Conservation (phyloP, 2,329 filamentous ascomycete species). For the Phyllosticta citribraziliensis region DNA sequence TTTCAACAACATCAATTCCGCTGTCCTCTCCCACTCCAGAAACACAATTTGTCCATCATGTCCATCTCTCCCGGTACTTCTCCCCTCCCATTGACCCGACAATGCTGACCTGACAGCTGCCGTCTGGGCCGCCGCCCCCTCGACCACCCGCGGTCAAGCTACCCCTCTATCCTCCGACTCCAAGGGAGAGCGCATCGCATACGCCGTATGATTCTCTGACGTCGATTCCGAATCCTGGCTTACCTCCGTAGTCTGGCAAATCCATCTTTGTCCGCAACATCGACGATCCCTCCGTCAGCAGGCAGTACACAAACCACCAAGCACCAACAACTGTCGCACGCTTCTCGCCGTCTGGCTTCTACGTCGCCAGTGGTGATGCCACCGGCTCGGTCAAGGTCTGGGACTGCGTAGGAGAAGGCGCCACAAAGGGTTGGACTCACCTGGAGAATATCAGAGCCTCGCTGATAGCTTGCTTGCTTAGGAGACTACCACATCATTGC, state of each 20-base stretch:
- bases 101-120: conserved; percentile 36
- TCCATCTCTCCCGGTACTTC: conserved; percentile 6
- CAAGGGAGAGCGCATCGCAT: conserved; percentile 86
- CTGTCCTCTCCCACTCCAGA: background rate
- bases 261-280: conserved; percentile 94
- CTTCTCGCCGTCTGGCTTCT: conserved; percentile 90
- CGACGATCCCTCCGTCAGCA: conserved; percentile 73
- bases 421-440: conserved; percentile 57
- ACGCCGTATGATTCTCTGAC: conserved; percentile 56
- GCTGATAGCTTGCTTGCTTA: conserved; percentile 16
- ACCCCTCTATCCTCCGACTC: conserved; percentile 80
- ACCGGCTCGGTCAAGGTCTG: conserved; percentile 81
- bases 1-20: background rate
- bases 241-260: conserved; percentile 66
- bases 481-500: conserved; percentile 91
- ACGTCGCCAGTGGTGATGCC: conserved; percentile 83
- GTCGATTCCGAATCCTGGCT: background rate
- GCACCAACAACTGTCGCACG: conserved; percentile 82
- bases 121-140: conserved; percentile 78
- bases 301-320: conserved; percentile 89
- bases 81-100: background rate
- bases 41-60: background rate
- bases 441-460: background rate
- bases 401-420: conserved; percentile 78
- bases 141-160: conserved; percentile 73